phyloP scores from a whole-genome alignment of 306 rosid genomes.

The Quercus alba region DNA sequence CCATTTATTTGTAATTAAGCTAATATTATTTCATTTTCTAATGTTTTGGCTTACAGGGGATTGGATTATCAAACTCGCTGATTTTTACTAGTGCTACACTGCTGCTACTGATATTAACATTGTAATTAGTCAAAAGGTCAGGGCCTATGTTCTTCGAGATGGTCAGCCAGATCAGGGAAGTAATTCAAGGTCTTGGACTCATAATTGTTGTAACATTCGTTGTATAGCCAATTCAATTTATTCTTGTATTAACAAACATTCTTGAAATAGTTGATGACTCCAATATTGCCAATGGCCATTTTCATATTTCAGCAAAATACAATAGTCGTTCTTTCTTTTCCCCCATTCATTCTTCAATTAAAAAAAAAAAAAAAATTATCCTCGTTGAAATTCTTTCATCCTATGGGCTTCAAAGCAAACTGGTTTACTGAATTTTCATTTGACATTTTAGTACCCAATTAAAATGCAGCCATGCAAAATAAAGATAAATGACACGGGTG shows the following conservation, averaged over 20 bases:
- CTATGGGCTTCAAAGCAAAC: no score
- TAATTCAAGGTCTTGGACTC: constrained; percentile 12
- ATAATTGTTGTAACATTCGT: background rate
- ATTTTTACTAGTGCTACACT: constrained; percentile 37
- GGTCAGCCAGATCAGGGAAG: constrained; percentile 17
- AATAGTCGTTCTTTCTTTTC: background rate
- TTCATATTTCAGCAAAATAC: constrained; percentile 9
- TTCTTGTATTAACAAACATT: background rate
- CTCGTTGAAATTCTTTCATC: no score
- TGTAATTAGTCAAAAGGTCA: background rate
- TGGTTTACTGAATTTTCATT: no score
- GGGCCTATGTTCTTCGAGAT: constrained; percentile 19
- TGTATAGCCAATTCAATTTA: constrained; percentile 19
- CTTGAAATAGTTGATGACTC: background rate
- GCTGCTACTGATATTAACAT: constrained; percentile 42
- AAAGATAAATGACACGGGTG: no score
- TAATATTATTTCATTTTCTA: background rate
- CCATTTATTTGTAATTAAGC: background rate
- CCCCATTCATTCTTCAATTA: no score
- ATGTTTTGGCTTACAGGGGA: constrained; percentile 36
- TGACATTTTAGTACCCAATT: no score
- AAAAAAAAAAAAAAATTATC: background rate
- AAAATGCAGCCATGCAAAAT: no score
- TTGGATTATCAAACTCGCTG: constrained; percentile 50
- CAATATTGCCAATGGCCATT: constrained; percentile 8